Conservation (phyloP, 2,329 filamentous ascomycete species). For the Periconia macrospinosa region DNA sequence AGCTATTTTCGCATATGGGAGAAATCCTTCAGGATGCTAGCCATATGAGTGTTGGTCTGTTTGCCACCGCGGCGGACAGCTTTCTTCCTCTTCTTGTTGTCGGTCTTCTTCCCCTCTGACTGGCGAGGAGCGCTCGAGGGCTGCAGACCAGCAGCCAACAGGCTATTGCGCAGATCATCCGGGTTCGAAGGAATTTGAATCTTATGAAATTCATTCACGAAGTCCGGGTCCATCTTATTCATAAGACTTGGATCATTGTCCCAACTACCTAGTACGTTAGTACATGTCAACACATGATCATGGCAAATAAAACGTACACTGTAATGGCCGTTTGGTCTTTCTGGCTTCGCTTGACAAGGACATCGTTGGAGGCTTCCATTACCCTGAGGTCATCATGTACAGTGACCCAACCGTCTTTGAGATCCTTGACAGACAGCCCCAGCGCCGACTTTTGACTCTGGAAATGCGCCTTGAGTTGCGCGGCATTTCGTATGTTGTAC, state of each 20-base stretch:
- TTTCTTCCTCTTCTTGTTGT: slow-evolving; percentile 72
- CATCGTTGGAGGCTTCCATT: slow-evolving; percentile 75
- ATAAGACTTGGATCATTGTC: slow-evolving; percentile 79
- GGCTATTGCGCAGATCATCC: slow-evolving; percentile 75
- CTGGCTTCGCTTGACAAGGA: slow-evolving; percentile 86
- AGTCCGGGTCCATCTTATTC: slow-evolving; percentile 77
- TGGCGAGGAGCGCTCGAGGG: slow-evolving; percentile 81
- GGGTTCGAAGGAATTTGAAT: slow-evolving; percentile 71
- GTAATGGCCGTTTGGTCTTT: slow-evolving; percentile 86
- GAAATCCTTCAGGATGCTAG: slow-evolving; percentile 76
- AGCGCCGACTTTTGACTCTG: slow-evolving; percentile 80
- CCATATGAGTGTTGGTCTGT: slow-evolving; percentile 87
- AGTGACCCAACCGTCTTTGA: slow-evolving; percentile 94
- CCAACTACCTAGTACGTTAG: slow-evolving; percentile 54
- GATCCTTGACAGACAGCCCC: slow-evolving; percentile 81
- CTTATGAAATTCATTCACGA: slow-evolving; percentile 80
- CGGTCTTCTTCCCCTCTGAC: slow-evolving; percentile 54
- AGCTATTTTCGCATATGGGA: slow-evolving; percentile 46
- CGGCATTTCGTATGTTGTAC: slow-evolving; percentile 77
- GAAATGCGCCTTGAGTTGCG: slow-evolving; percentile 77
- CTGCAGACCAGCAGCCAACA: slow-evolving; percentile 77
- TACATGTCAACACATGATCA: slow-evolving; percentile 1
- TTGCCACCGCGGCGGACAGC: slow-evolving; percentile 75
- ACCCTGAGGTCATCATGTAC: slow-evolving; percentile 77
- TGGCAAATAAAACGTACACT: slow-evolving; percentile 49